These are phyloP conservation scores for Clavulina sp. DNA, from an alignment of 768 basidiomycete genomes.

Conservation along the genomic window DNA sequence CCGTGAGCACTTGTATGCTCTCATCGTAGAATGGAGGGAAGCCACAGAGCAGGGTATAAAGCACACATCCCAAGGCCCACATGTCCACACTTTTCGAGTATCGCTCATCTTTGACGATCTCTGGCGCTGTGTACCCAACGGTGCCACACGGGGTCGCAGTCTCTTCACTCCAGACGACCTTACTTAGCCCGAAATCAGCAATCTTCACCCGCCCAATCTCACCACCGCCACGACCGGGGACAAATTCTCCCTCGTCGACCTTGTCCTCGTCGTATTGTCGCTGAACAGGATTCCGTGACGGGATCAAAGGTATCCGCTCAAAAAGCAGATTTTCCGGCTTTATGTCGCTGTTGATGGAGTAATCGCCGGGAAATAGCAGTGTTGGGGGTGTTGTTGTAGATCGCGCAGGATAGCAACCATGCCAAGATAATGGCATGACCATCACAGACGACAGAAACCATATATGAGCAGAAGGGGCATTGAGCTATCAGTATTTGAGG, in stretches of 20 bases:
- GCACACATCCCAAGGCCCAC: constrained; percentile 99
- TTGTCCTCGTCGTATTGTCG: constrained; percentile 97
- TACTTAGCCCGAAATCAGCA: constrained; percentile 93
- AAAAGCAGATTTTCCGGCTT: constrained; percentile 97
- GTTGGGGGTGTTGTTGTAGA: no score
- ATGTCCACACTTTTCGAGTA: constrained; percentile 96
- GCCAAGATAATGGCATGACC: no score
- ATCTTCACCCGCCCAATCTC: constrained; percentile 98
- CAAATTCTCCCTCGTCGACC: constrained; percentile 94
- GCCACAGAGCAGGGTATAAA: constrained; percentile 94
- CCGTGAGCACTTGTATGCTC: constrained; percentile 92
- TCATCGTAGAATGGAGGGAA: constrained; percentile 99
- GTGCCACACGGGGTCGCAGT: constrained; percentile 99
- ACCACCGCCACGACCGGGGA: constrained; percentile 81
- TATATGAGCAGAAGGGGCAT: neutral
- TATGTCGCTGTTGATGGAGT: constrained; percentile 44
- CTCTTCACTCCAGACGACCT: constrained; percentile 97
- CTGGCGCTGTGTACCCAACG: constrained; percentile 96
- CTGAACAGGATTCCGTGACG: constrained; percentile 52
- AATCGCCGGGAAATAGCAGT: no score
- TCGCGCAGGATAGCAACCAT: no score
- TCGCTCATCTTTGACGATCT: constrained; percentile 97
- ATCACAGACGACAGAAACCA: no score
- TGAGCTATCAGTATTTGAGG: neutral
- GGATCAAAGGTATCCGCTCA: constrained; percentile 77